phyloP scores from a whole-genome alignment of 352 stramenopile species.

The Phytophthora lateralis region DNA sequence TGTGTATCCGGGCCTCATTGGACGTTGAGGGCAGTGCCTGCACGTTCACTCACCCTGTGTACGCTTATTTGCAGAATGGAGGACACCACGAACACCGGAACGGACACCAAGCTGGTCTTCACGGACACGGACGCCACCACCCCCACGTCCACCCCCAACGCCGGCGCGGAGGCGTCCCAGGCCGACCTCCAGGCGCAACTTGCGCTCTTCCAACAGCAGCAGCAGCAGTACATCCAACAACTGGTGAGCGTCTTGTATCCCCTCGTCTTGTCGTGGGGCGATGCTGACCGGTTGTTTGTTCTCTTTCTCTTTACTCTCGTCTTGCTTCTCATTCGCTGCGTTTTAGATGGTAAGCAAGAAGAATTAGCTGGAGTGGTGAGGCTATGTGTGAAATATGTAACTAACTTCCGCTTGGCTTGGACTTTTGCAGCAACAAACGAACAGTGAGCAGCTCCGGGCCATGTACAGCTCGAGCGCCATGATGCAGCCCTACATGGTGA shows the following conservation, averaged over 20 bases:
- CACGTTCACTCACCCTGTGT: not conserved
- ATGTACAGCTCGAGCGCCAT: conserved; percentile 84
- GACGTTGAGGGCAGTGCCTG: not conserved
- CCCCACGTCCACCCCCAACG: conserved; percentile 20
- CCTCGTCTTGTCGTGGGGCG: not conserved
- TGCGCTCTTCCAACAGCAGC: conserved; percentile 63
- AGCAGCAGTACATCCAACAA: conserved; percentile 64
- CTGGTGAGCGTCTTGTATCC: conserved; percentile 33
- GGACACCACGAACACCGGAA: conserved; percentile 32
- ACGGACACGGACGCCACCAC: conserved; percentile 31
- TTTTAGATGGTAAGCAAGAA: conserved; percentile 40
- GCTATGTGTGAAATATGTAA: not conserved
- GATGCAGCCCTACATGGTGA: conserved; percentile 89
- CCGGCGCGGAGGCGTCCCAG: conserved; percentile 24
- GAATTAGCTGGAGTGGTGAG: not conserved
- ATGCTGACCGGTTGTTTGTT: conserved; percentile 17
- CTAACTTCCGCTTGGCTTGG: conserved; percentile 6
- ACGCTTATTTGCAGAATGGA: conserved; percentile 30
- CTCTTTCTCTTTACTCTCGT: not conserved
- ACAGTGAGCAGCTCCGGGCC: conserved; percentile 82
- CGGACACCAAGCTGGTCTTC: conserved; percentile 39
- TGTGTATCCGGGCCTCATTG: not conserved
- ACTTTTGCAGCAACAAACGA: conserved; percentile 48
- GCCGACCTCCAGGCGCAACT: conserved; percentile 57
- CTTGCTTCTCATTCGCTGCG: conserved; percentile 1